Conservation (phyloP, 345 rosid genomes). For the Moricandia moricandioides region DNA sequence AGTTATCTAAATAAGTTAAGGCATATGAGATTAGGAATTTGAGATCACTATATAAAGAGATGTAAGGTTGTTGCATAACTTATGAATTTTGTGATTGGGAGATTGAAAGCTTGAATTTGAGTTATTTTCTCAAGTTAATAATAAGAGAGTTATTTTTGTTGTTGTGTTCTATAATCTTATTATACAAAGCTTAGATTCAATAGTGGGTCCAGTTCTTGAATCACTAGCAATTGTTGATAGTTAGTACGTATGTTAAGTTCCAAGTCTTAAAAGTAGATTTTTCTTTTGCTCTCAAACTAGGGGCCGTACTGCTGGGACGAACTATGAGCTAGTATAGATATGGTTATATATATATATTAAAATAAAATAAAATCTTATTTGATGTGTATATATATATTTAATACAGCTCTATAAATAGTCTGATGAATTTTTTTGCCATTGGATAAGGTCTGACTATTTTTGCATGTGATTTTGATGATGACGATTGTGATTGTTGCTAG, state of each 20-base stretch:
- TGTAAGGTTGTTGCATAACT: too few relatives aligned
- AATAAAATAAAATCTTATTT: not conserved
- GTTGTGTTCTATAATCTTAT: too few relatives aligned
- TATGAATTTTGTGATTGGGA: too few relatives aligned
- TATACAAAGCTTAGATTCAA: too few relatives aligned
- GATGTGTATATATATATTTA: not conserved
- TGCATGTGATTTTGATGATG: slow-evolving; percentile 30
- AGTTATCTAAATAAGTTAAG: too few relatives aligned
- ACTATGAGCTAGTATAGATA: not conserved
- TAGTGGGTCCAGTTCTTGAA: slow-evolving; percentile 30
- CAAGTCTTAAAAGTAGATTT: slow-evolving; percentile 5
- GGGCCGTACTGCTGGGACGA: slow-evolving; percentile 33
- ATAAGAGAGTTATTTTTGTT: too few relatives aligned
- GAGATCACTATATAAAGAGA: too few relatives aligned
- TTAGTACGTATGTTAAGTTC: slow-evolving; percentile 2
- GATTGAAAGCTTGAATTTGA: too few relatives aligned
- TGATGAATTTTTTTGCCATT: slow-evolving; percentile 5
- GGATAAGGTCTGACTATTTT: slow-evolving; percentile 30
- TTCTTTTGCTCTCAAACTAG: slow-evolving; percentile 14
- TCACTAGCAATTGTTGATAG: not conserved
- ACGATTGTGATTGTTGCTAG: slow-evolving; percentile 30
- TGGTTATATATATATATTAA: not conserved
- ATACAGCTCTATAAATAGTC: not conserved
- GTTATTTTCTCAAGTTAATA: too few relatives aligned
- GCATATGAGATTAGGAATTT: too few relatives aligned